Conservation (phyloP, 2,329 filamentous ascomycete species). For the Ilyonectria destructans region DNA sequence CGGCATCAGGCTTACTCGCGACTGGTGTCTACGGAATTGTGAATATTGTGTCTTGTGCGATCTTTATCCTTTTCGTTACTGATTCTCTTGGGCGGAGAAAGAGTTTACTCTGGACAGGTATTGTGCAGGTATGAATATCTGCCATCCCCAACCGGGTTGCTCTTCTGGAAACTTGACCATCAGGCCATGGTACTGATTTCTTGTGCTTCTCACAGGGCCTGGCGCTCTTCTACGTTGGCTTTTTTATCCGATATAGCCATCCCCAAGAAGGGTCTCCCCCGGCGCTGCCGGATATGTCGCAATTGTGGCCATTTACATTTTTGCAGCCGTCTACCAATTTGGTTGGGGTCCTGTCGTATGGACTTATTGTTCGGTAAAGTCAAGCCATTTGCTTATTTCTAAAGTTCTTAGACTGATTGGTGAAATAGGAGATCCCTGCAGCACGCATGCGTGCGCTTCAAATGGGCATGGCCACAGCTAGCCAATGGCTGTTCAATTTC, state of each 20-base stretch:
- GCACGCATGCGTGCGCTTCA: conserved; percentile 34
- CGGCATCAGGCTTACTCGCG: conserved; percentile 19
- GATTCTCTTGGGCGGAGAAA: conserved; percentile 29
- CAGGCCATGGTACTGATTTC: background rate
- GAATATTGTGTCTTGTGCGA: conserved; percentile 18
- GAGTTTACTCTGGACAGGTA: conserved; percentile 30
- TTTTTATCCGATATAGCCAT: conserved; percentile 31
- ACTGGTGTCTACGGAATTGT: conserved; percentile 32
- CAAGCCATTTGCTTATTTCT: background rate
- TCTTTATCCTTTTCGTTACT: conserved; percentile 24
- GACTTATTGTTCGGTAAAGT: conserved; percentile 26
- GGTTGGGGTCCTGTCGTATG: conserved; percentile 30
- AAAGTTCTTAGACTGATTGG: background rate
- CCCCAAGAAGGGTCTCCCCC: background rate
- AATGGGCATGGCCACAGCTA: conserved; percentile 34
- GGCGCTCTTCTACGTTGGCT: conserved; percentile 32
- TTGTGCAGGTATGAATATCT: conserved; percentile 25
- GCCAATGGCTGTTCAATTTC: conserved; percentile 37
- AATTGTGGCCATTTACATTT: conserved; percentile 27
- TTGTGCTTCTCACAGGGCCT: background rate
- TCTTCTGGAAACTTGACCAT: background rate
- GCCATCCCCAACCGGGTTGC: too few species aligned
- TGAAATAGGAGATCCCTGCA: conserved; percentile 20
- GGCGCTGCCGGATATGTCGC: conserved; percentile 28
- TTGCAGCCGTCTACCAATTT: conserved; percentile 23